Percentiles rank a stretch among this genome's conserved stretches.
Evolutionary conservation across 176 grass and related monocot species (phyloP).

Genomic region (Paspalum vaginatum): DNA sequence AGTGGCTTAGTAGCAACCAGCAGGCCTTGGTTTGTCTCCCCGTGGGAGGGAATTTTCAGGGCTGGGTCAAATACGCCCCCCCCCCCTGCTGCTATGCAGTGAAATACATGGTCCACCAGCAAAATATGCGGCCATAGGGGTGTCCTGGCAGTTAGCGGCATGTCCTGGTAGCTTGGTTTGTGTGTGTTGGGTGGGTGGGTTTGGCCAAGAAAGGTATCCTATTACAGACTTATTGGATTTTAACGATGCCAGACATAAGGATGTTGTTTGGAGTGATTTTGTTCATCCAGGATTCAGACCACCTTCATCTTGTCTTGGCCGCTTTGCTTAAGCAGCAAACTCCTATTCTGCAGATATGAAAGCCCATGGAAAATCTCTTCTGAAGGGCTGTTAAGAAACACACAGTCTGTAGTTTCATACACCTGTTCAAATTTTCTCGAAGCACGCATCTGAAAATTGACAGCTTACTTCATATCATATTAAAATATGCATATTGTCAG

Average conservation of each 20-base stretch:
- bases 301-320: background rate
- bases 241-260: background rate
- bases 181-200: too few species aligned
- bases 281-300: background rate
- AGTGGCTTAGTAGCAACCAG: too few species aligned
- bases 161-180: too few species aligned
- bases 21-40: too few species aligned
- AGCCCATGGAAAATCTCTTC: background rate
- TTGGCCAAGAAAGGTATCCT: too few species aligned
- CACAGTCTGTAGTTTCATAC: background rate
- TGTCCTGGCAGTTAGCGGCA: too few species aligned
- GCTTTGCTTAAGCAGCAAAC: background rate
- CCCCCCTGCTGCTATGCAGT: too few species aligned
- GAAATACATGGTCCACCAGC: too few species aligned
- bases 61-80: too few species aligned
- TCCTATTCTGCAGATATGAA: background rate
- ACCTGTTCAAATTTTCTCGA: background rate
- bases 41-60: too few species aligned
- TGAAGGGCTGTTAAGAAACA: background rate
- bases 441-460: background rate
- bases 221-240: background rate
- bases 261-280: background rate
- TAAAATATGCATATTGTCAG: conserved; percentile 57
- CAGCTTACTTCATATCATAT: conserved; percentile 18
- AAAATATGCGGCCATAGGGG: too few species aligned